Evolutionary conservation across 352 stramenopile genomes (phyloP), one percentile per base, ranked within the genome.

Genomic region (Phytophthora litchii): DNA sequence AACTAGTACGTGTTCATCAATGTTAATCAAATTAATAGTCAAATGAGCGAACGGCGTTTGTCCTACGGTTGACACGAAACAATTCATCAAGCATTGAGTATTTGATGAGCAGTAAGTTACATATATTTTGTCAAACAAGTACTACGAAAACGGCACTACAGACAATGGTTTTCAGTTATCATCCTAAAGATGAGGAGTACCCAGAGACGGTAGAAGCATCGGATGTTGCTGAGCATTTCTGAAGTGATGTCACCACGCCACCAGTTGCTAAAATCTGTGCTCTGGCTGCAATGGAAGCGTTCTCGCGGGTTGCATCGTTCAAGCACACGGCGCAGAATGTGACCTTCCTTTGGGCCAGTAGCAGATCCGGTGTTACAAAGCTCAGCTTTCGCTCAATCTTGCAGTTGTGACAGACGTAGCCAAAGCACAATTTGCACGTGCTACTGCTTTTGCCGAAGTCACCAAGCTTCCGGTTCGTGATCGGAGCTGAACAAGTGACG

Each of bases 351-450:
- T 59, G 60, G 20, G 51, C 50, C 45, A 74, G 36, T 13, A 64
- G 52, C 45, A 73, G 46, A 58, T 80, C 71, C 4, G 56, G 42
- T 2, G 63, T 64, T 48, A 79, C 58, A 38, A 79, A 77, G 48
- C 59, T 72, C 34, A 79, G 38, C 38, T 70, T 76, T 20, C 54
- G 42, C 43, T 67, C 49, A 10, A 76, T 60, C 44, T 65, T 67
- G 51, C 70, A 78, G 37, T 40, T 38, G 7, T 62, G 62, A 27
- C 70, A 78, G 2, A 78, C 29, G n/a, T 37, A 55, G 25, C 61
- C 60, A 14, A 74, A 69, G 42, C 72, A 80, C 19, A 81, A 42
- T 37, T 78, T 77, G 23, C 72, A 74, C 0, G 64, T 67, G 46
- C 63, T 61, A 20, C 51, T 67, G 52, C 51, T 74, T 25, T 69